These are phyloP conservation scores for Arctostaphylos glauca DNA, from an alignment of 148 eudicot genomes.

Conservation along the genomic window DNA sequence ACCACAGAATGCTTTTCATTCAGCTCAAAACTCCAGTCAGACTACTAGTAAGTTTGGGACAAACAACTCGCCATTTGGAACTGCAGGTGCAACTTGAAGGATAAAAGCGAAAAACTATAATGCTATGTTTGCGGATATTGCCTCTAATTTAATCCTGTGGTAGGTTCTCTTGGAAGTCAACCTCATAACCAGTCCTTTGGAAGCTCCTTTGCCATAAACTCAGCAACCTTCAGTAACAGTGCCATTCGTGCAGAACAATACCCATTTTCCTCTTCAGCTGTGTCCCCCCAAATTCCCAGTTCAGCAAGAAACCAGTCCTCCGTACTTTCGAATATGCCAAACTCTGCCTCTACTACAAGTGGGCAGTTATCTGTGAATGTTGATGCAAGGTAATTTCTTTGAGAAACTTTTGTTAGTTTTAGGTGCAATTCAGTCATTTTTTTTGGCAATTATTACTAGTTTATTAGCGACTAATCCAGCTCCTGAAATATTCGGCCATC, in stretches of 20 bases:
- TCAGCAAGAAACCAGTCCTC: slow-evolving; percentile 37
- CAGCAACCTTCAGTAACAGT: slow-evolving; percentile 33
- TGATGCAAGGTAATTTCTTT: slow-evolving; percentile 32
- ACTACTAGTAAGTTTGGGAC: slow-evolving; percentile 34
- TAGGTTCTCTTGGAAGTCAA: slow-evolving; percentile 53
- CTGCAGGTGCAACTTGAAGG: slow-evolving; percentile 33
- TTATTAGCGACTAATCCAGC: neutral
- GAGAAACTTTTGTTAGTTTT: neutral
- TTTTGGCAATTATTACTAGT: neutral
- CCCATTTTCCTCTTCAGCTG: slow-evolving; percentile 29
- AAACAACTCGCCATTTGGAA: slow-evolving; percentile 40
- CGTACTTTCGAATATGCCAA: slow-evolving; percentile 24
- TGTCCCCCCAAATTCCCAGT: slow-evolving; percentile 38
- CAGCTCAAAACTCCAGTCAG: slow-evolving; percentile 36
- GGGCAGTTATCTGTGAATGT: slow-evolving; percentile 25
- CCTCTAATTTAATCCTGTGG: slow-evolving; percentile 9
- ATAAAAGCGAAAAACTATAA: slow-evolving; percentile 11
- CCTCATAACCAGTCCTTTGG: slow-evolving; percentile 36
- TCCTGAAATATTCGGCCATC: neutral
- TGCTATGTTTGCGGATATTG: neutral
- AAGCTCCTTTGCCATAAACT: slow-evolving; percentile 30
- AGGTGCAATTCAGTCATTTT: neutral
- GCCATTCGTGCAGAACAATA: slow-evolving; percentile 28
- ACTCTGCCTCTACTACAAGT: slow-evolving; percentile 22
- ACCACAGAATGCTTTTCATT: slow-evolving; percentile 42